Percentiles rank a stretch among this genome's conserved stretches.
Conservation (phyloP, 352 stramenopile species). For the Pythium coloratum region DNA sequence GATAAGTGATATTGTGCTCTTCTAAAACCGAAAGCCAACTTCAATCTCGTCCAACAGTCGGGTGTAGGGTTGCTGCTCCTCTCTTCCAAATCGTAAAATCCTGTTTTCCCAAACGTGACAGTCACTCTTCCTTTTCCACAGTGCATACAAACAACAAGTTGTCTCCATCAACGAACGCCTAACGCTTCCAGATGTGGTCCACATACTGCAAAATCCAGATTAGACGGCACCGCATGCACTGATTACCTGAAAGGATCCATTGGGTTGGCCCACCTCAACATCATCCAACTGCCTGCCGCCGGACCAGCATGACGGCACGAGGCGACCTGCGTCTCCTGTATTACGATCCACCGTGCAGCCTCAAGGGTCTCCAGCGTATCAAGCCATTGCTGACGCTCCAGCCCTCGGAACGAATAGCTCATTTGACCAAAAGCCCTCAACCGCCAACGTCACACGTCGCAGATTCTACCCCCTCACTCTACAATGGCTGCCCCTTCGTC, state of each 20-base stretch:
- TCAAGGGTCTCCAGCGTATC: not conserved
- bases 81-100: not conserved
- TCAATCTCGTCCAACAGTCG: conserved; percentile 11
- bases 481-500: conserved; percentile 12
- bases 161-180: not conserved
- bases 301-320: not conserved
- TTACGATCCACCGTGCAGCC: not conserved
- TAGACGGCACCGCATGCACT: conserved; percentile 13
- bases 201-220: conserved; percentile 12
- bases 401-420: not conserved
- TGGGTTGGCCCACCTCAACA: conserved; percentile 8
- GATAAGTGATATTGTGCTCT: not conserved
- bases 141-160: conserved; percentile 10
- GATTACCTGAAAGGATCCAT: conserved; percentile 3
- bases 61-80: conserved; percentile 5
- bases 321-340: not conserved
- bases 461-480: not conserved
- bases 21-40: conserved; percentile 6
- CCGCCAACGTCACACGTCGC: not conserved
- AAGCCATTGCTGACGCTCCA: not conserved
- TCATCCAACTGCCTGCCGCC: not conserved
- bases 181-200: conserved; percentile 17
- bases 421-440: conserved; percentile 6
- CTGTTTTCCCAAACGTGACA: conserved; percentile 11
- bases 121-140: not conserved